Percentiles rank a stretch among this genome's conserved stretches.
These are phyloP conservation scores for Nepenthes mirabilis DNA, from an alignment of 148 eudicot genomes.

Conservation along the genomic window DNA sequence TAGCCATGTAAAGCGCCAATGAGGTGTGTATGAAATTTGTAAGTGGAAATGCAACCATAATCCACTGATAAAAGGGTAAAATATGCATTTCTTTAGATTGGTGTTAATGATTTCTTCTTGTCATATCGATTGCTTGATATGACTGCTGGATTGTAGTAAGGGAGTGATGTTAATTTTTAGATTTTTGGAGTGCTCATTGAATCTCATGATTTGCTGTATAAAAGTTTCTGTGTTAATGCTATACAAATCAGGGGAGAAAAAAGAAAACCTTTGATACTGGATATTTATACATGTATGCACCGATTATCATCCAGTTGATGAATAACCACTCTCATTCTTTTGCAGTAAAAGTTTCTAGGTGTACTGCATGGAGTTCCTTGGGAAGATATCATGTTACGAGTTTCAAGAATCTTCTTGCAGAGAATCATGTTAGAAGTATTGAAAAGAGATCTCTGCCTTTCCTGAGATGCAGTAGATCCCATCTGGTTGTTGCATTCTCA, in stretches of 20 bases:
- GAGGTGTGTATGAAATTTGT: too few relatives aligned
- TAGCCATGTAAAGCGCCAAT: too few relatives aligned
- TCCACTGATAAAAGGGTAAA: too few relatives aligned
- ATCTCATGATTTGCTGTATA: neutral
- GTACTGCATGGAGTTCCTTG: conserved; percentile 18
- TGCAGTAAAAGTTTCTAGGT: conserved; percentile 20
- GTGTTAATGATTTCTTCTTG: too few relatives aligned
- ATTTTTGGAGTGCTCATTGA: neutral
- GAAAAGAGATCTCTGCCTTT: conserved; percentile 11
- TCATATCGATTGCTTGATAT: too few relatives aligned
- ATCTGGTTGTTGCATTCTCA: conserved; percentile 29
- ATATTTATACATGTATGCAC: neutral
- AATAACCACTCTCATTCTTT: neutral
- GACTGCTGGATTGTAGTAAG: too few relatives aligned
- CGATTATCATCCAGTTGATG: neutral
- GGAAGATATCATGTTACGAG: conserved; percentile 18
- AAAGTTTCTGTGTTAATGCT: too few relatives aligned
- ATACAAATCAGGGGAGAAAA: too few relatives aligned
- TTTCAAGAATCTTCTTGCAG: conserved; percentile 12
- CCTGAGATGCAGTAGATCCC: conserved; percentile 18
- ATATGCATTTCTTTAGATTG: too few relatives aligned
- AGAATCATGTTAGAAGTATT: conserved; percentile 10
- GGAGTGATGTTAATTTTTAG: neutral
- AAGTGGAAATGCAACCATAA: too few relatives aligned
- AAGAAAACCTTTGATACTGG: neutral